phyloP scores from a whole-genome alignment of 495 filamentous ascomycete species.

The Penicillium canescens region DNA sequence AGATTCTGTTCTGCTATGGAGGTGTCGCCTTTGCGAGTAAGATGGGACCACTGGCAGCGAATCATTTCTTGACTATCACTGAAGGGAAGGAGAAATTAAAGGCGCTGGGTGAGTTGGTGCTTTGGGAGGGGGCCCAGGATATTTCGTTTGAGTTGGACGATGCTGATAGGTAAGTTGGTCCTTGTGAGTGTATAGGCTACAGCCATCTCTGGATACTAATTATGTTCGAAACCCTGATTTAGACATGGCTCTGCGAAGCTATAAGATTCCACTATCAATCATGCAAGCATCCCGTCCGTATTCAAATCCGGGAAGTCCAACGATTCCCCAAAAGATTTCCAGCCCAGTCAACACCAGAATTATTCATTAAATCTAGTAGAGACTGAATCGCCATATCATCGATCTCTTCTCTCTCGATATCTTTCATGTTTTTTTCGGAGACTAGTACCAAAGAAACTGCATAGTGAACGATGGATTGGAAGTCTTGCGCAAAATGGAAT shows the following conservation, averaged over 20 bases:
- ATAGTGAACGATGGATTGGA: conserved; percentile 20
- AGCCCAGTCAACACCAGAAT: conserved; percentile 22
- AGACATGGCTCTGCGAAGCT: conserved; percentile 3
- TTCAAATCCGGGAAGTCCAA: conserved; percentile 9
- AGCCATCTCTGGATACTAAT: no score
- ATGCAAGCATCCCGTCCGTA: conserved; percentile 1
- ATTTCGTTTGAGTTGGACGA: conserved; percentile 23
- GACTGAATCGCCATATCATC: conserved; percentile 17
- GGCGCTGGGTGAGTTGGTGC: conserved; percentile 17
- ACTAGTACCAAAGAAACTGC: conserved; percentile 16
- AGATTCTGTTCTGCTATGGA: conserved; percentile 28
- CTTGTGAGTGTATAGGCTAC: no score
- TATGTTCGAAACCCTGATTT: no score
- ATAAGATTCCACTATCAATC: not conserved
- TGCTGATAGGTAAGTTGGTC: conserved; percentile 12
- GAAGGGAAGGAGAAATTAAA: conserved; percentile 22
- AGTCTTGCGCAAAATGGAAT: conserved; percentile 20
- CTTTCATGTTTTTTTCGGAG: not conserved
- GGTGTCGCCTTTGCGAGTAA: conserved; percentile 26
- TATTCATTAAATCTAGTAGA: conserved; percentile 18
- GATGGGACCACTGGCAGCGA: conserved; percentile 25
- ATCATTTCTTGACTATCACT: conserved; percentile 27
- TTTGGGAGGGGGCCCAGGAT: conserved; percentile 23
- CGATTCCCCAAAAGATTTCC: conserved; percentile 12
- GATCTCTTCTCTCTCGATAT: not conserved